Evolutionary conservation across 768 basidiomycete genomes (phyloP).

Genomic region (Suillus subaureus): DNA sequence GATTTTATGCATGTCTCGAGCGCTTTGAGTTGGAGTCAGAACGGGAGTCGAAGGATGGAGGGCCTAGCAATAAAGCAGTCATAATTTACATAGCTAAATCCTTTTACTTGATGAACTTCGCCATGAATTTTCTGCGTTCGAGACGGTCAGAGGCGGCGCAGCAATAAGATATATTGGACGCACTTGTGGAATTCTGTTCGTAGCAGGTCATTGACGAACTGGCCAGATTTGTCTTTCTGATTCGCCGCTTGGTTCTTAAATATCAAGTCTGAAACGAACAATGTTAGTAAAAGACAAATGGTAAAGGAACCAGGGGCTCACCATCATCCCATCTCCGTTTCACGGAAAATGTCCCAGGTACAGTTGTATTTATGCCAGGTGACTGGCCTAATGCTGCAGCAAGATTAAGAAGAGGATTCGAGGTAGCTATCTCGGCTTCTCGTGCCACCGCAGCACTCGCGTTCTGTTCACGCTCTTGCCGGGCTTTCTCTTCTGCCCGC

Average conservation of each 20-base stretch:
- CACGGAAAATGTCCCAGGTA: constrained; percentile 84
- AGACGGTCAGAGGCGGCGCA: constrained; percentile 10
- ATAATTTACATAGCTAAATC: background rate
- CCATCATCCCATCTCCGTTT: constrained; percentile 97
- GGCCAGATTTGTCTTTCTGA: constrained; percentile 61
- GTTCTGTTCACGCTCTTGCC: constrained; percentile 76
- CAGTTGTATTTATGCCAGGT: constrained; percentile 72
- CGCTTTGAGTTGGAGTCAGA: background rate
- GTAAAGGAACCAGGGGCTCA: constrained; percentile 34
- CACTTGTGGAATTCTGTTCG: constrained; percentile 94
- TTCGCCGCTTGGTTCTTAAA: constrained; percentile 97
- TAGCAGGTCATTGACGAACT: constrained; percentile 94
- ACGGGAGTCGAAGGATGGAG: background rate
- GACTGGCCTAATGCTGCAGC: constrained; percentile 86
- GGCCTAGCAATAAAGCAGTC: background rate
- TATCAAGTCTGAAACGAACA: constrained; percentile 70
- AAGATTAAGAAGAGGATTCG: constrained; percentile 88
- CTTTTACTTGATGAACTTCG: constrained; percentile 75
- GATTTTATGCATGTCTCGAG: background rate
- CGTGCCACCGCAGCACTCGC: constrained; percentile 60
- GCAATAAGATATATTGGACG: constrained; percentile 32
- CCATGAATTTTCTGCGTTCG: constrained; percentile 79
- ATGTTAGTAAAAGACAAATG: constrained; percentile 1
- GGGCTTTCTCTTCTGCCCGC: constrained; percentile 88
- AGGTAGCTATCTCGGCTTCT: constrained; percentile 83